Base-by-base conservation (phyloP, 2,329 filamentous ascomycete genomes). In the Scytalidium sp. region DNA sequence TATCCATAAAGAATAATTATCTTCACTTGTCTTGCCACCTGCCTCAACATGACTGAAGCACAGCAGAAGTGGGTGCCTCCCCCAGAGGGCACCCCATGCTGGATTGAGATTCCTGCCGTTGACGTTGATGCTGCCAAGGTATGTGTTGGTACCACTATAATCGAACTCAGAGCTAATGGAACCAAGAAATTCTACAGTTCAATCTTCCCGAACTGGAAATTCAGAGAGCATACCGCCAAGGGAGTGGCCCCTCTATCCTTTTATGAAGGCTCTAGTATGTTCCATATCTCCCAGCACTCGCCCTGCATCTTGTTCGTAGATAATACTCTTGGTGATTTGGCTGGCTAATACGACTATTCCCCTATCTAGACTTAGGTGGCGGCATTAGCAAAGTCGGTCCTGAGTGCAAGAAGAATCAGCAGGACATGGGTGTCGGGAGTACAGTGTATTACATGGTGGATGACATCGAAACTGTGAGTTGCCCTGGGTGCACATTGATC, bases 161-260 rank as follows among this genome's bases (percentile, higher is more conserved):
- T n/a, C 17, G 13, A 5, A 7, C 32, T 9, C 11, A 22, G 23
- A 4, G 13, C 19, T 3, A 22, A 7, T 43, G 23, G 17, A 9
- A 43, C 15, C 32, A 3, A 50, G 48, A 53, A 50, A 50, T 54
- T 54, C 21, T 54, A 54, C 25, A 10, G 36, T 15, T 19, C 47
- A 6, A 41, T 54, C 45, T 54, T 54, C 49, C 52, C 52, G 27
- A 27, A 41, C 19, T 54, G 50, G 52, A 40, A 46, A 15, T 54
- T 32, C 19, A 52, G 48, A 17, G 27, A 49, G 7, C 46, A 54
- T 40, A 25, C 44, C 2, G 46, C 49, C 19, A 44, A 54, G 9
- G 46, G 44, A n/a, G 48, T 54, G 13, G 44, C 46, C 2, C 51
- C 50, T 45, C 50, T 45, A 4, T 46, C 19, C 17, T 53, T 40